Evolutionary conservation across 2,329 filamentous ascomycete species (phyloP).

Genomic region (Alternaria atra): DNA sequence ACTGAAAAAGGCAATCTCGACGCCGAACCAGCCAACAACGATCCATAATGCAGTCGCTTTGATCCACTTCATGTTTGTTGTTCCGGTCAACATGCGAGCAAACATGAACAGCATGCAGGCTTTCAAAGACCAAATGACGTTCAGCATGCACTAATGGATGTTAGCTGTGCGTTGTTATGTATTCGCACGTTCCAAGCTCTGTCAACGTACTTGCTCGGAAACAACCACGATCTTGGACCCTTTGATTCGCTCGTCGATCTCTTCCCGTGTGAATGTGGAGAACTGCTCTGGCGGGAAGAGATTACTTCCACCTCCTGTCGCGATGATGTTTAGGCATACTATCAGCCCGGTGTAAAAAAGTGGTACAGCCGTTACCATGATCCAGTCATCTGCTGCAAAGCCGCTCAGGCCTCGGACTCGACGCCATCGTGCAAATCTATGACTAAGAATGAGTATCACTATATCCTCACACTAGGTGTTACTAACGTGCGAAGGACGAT

Average conservation of each 20-base stretch:
- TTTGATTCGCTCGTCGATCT: conserved; percentile 55
- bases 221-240: conserved; percentile 57
- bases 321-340: conserved; percentile 54
- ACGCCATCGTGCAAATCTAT: conserved; percentile 40
- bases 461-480: background rate
- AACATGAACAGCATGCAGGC: conserved; percentile 67
- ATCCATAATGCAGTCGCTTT: conserved; percentile 61
- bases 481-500: conserved; percentile 42
- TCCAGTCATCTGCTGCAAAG: conserved; percentile 41
- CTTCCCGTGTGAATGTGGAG: conserved; percentile 46
- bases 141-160: conserved; percentile 68
- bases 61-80: conserved; percentile 55
- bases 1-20: conserved; percentile 65
- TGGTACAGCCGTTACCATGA: conserved; percentile 40
- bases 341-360: conserved; percentile 54
- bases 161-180: conserved; percentile 10
- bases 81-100: conserved; percentile 62
- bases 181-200: background rate
- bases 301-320: conserved; percentile 55
- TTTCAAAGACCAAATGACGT: conserved; percentile 67
- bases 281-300: conserved; percentile 52
- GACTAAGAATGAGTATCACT: background rate
- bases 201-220: conserved; percentile 52
- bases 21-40: conserved; percentile 58
- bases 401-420: conserved; percentile 30